Evolutionary conservation across 2,329 filamentous ascomycete species (phyloP).

Genomic region (Leptodontidium sp.): DNA sequence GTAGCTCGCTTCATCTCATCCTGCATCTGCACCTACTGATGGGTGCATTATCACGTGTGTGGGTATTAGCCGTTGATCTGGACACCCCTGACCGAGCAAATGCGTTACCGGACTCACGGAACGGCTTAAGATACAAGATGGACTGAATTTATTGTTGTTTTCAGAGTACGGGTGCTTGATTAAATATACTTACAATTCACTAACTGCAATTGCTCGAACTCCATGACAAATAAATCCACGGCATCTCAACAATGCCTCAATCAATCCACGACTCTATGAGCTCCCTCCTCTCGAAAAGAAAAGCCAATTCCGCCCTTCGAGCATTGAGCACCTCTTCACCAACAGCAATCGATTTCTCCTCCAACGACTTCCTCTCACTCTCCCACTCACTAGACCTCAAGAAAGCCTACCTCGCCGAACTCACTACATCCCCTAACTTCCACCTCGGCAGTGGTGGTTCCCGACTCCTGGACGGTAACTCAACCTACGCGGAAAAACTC

Average conservation of each 20-base stretch:
- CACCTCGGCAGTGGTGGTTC: slow-evolving; percentile 57
- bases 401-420: slow-evolving; percentile 31
- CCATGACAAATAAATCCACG: background rate
- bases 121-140: background rate
- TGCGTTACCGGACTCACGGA: background rate
- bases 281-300: slow-evolving; percentile 32
- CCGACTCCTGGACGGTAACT: slow-evolving; percentile 72
- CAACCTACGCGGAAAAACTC: slow-evolving; percentile 63
- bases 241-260: slow-evolving; percentile 21
- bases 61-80: slow-evolving; percentile 9
- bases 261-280: slow-evolving; percentile 27
- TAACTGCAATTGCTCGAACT: background rate
- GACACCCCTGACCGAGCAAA: slow-evolving; percentile 2
- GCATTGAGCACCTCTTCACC: slow-evolving; percentile 65
- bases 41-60: slow-evolving; percentile 3
- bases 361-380: slow-evolving; percentile 44
- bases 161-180: background rate
- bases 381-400: slow-evolving; percentile 33
- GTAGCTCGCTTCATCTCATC: background rate
- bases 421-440: slow-evolving; percentile 30
- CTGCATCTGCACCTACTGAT: background rate
- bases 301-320: slow-evolving; percentile 48
- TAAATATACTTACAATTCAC: too few relatives aligned
- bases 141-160: background rate
- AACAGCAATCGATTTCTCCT: slow-evolving; percentile 61